These are phyloP conservation scores for Botrytis medusae DNA, from an alignment of 2,329 filamentous ascomycete species.

Conservation along the genomic window DNA sequence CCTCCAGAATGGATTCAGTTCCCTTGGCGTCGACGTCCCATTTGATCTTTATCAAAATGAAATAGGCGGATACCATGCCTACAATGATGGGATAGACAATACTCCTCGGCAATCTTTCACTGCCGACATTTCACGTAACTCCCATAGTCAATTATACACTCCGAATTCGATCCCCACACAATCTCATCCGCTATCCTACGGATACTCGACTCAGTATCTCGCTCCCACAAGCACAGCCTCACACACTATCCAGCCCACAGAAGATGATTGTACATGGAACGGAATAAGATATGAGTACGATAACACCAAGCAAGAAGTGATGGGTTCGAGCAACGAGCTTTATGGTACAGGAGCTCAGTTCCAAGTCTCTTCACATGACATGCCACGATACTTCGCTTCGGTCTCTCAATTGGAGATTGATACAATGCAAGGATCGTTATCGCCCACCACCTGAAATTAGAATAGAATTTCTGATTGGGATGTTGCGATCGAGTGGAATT, in stretches of 20 bases:
- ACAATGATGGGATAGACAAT: not conserved
- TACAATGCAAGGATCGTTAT: not conserved
- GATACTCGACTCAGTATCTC: slow-evolving; percentile 6
- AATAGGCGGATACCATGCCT: not conserved
- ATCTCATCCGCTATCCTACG: not conserved
- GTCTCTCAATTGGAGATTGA: slow-evolving; percentile 10
- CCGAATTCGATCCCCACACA: not conserved
- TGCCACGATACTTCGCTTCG: not conserved
- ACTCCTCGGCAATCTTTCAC: not conserved
- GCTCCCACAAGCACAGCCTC: not conserved
- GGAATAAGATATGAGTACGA: not conserved
- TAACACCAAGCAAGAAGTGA: not conserved
- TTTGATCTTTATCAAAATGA: slow-evolving; percentile 9
- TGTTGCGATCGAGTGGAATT: not conserved
- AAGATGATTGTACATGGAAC: not conserved
- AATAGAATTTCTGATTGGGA: not conserved
- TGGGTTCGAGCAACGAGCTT: not conserved
- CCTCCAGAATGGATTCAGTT: slow-evolving; percentile 8
- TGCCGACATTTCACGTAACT: not conserved
- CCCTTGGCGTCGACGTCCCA: slow-evolving; percentile 12
- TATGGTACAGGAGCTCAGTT: slow-evolving; percentile 11
- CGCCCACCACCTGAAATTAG: not conserved
- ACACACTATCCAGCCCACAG: not conserved
- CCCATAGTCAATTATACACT: not conserved
- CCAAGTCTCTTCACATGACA: not conserved